phyloP scores from a whole-genome alignment of 2,329 filamentous ascomycete genomes.

The Apiospora marii region DNA sequence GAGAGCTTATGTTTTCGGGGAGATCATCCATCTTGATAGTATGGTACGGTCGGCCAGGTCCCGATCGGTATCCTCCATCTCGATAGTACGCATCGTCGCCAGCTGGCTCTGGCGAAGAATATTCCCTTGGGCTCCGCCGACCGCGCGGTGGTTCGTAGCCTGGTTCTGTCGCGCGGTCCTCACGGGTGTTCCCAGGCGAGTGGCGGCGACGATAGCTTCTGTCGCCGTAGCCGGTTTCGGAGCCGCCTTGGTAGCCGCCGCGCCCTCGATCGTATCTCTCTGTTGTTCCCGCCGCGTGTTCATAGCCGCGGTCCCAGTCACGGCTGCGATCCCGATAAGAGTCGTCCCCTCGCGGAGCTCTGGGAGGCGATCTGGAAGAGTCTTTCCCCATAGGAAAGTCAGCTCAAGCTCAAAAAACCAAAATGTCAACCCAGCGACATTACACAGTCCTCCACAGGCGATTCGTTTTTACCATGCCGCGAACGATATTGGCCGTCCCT shows the following conservation, averaged over 20 bases:
- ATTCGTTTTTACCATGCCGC: conserved; percentile 47
- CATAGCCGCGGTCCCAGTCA: conserved; percentile 27
- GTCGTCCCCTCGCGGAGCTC: conserved; percentile 40
- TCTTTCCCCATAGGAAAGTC: conserved; percentile 45
- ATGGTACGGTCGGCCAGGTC: conserved; percentile 42
- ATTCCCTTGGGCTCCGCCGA: conserved; percentile 35
- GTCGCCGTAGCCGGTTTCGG: conserved; percentile 28
- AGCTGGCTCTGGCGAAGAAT: conserved; percentile 38
- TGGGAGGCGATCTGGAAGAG: conserved; percentile 43
- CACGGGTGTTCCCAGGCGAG: conserved; percentile 29
- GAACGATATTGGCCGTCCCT: conserved; percentile 43
- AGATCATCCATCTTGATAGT: conserved; percentile 44
- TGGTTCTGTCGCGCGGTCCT: conserved; percentile 11
- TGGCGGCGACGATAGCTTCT: conserved; percentile 32
- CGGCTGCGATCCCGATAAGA: conserved; percentile 35
- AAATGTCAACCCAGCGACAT: conserved; percentile 29
- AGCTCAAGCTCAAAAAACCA: conserved; percentile 39
- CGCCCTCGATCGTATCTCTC: conserved; percentile 17
- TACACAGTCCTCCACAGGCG: conserved; percentile 40
- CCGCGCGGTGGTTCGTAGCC: conserved; percentile 33
- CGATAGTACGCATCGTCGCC: conserved; percentile 38
- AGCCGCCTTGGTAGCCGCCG: conserved; percentile 18
- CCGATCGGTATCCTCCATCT: conserved; percentile 35
- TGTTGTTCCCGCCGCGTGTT: conserved; percentile 10
- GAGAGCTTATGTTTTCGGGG: conserved; percentile 39